These are phyloP conservation scores for Fusarium caatingaense DNA, from an alignment of 2,329 filamentous ascomycete species.

Conservation along the genomic window DNA sequence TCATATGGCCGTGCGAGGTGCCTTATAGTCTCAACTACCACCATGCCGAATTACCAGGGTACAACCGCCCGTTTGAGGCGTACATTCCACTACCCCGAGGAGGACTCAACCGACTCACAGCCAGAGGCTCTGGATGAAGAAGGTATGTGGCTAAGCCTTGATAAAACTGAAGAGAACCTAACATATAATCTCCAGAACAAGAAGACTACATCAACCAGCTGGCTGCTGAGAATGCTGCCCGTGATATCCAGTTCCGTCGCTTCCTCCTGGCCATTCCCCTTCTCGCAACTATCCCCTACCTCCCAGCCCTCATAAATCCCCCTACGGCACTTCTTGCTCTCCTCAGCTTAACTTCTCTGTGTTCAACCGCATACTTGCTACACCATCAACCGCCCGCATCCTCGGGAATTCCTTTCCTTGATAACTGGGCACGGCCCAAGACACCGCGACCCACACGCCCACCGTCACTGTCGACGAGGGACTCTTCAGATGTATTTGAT, in stretches of 20 bases:
- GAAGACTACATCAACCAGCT: slow-evolving; percentile 70
- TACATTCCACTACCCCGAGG: slow-evolving; percentile 81
- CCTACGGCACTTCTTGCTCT: slow-evolving; percentile 59
- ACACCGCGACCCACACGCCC: slow-evolving; percentile 44
- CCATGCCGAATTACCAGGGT: slow-evolving; percentile 43
- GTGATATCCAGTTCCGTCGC: slow-evolving; percentile 68
- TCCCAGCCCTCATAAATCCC: slow-evolving; percentile 51
- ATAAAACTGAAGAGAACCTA: neutral
- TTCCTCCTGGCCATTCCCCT: slow-evolving; percentile 71
- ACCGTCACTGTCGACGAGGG: slow-evolving; percentile 35
- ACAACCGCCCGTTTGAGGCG: slow-evolving; percentile 73
- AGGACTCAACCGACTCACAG: slow-evolving; percentile 58
- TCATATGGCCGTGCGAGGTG: neutral
- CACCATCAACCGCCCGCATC: slow-evolving; percentile 64
- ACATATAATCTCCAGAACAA: slow-evolving; percentile 62
- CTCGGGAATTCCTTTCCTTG: slow-evolving; percentile 65
- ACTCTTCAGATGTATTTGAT: slow-evolving; percentile 23
- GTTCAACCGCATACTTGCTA: slow-evolving; percentile 71
- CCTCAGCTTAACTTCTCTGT: slow-evolving; percentile 71
- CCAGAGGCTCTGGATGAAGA: slow-evolving; percentile 79
- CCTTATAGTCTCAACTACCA: neutral
- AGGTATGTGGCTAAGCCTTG: slow-evolving; percentile 59
- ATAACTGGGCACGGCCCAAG: slow-evolving; percentile 55
- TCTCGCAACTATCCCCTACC: slow-evolving; percentile 66
- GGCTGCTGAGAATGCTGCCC: slow-evolving; percentile 63